Evolutionary conservation across 108 stramenopile species (phyloP).

Genomic region (Cyclostephanos tholiformis): DNA sequence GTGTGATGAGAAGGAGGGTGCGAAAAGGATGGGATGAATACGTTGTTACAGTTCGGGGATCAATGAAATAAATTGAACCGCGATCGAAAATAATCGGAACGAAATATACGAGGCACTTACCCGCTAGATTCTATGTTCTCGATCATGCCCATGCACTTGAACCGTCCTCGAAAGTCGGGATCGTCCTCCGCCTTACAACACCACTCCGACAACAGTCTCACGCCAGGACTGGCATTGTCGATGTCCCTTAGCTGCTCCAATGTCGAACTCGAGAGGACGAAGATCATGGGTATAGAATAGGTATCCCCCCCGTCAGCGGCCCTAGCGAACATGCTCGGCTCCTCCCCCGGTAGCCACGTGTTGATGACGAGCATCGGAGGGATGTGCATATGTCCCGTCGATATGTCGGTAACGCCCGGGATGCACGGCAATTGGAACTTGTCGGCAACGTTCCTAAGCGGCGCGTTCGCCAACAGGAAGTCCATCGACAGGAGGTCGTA

Average conservation of each 20-base stretch:
- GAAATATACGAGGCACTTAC: conserved; percentile 2
- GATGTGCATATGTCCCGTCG: conserved; percentile 53
- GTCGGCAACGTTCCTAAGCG: conserved; percentile 37
- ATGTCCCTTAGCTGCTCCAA: conserved; percentile 57
- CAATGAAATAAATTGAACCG: not conserved
- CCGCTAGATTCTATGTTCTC: conserved; percentile 53
- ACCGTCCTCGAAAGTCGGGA: conserved; percentile 57
- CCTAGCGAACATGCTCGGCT: conserved; percentile 49
- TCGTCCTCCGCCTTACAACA: conserved; percentile 57
- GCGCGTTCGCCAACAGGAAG: conserved; percentile 34
- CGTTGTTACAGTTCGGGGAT: too few species aligned
- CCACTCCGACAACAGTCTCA: conserved; percentile 62
- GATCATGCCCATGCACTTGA: conserved; percentile 58
- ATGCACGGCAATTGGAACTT: conserved; percentile 46
- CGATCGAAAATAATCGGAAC: not conserved
- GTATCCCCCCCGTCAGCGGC: conserved; percentile 39
- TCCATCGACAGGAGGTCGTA: conserved; percentile 53
- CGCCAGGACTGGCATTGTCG: conserved; percentile 57
- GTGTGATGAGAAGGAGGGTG: not conserved
- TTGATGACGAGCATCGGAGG: conserved; percentile 58
- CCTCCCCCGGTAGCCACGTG: conserved; percentile 50
- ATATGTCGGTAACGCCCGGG: conserved; percentile 52
- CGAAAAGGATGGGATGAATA: not conserved
- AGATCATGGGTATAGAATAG: conserved; percentile 52
- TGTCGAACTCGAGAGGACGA: conserved; percentile 56